phyloP scores from a whole-genome alignment of 345 rosid species.

The Eucalyptus sp. region DNA sequence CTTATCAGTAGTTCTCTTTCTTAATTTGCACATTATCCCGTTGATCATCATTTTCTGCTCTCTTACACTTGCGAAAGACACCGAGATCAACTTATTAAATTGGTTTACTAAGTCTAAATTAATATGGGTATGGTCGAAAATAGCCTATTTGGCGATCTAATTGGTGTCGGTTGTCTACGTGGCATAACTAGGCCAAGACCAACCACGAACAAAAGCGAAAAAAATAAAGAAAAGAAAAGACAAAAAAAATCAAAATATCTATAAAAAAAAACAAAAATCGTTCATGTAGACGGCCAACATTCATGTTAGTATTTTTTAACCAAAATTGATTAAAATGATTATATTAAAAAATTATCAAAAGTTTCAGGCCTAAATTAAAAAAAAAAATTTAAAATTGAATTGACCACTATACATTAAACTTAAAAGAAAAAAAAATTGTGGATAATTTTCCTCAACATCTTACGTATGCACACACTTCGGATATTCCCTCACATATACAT shows the following conservation, averaged over 20 bases:
- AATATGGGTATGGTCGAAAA: neutral
- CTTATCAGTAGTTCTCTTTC: neutral
- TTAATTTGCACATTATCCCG: neutral
- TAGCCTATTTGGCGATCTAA: neutral
- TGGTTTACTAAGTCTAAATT: neutral
- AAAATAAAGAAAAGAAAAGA: neutral
- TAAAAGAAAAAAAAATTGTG: neutral
- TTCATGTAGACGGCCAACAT: fast-evolving
- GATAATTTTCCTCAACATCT: neutral
- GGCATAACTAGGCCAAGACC: neutral
- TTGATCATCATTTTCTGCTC: neutral
- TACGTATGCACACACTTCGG: neutral
- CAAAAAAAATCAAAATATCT: neutral
- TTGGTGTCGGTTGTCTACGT: neutral
- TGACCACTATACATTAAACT: neutral
- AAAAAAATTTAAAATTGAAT: neutral
- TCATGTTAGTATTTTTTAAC: fast-evolving
- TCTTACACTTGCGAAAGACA: neutral
- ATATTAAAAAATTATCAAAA: neutral
- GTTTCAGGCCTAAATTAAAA: neutral
- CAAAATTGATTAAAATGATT: neutral
- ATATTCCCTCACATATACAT: neutral
- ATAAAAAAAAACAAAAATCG: neutral
- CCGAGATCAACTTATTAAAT: neutral
- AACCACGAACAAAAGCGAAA: neutral